phyloP scores from a whole-genome alignment of 2,329 filamentous ascomycete species.

The Hymenoscyphus salicellus region DNA sequence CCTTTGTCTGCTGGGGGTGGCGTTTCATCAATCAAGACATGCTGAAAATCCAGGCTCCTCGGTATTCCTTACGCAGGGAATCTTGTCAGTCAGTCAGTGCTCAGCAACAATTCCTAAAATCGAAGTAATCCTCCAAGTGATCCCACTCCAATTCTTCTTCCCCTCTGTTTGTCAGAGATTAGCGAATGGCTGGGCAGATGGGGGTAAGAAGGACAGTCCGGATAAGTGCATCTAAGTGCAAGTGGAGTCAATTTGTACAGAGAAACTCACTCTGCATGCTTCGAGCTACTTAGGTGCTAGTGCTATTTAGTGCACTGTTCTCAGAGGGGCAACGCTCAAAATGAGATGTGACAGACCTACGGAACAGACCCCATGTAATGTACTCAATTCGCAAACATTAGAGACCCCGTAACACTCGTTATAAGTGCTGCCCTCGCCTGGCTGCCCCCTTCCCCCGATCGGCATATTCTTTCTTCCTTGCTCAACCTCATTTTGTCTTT shows the following conservation, averaged over 20 bases:
- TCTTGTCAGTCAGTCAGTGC: conserved; percentile 23
- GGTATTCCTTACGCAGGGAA: conserved; percentile 21
- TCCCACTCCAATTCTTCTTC: background rate
- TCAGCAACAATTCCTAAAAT: conserved; percentile 14
- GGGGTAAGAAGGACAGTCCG: background rate
- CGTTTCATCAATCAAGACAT: conserved; percentile 29
- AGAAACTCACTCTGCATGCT: background rate
- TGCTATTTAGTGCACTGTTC: background rate
- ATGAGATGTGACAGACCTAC: background rate
- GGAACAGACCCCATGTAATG: background rate
- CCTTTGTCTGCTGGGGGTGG: conserved; percentile 25
- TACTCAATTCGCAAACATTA: conserved; percentile 19
- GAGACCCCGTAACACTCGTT: conserved; percentile 21
- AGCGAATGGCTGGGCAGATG: background rate
- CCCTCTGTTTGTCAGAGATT: conserved; percentile 21
- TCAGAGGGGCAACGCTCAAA: background rate
- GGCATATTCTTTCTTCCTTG: conserved; percentile 12
- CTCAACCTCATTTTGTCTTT: conserved; percentile 7
- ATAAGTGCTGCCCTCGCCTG: conserved; percentile 20
- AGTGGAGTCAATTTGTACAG: background rate
- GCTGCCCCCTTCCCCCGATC: conserved; percentile 12
- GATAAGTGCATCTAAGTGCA: background rate
- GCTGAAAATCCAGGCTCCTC: conserved; percentile 20
- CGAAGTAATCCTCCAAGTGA: background rate
- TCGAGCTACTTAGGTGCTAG: background rate